A percentile compares a stretch with the other conserved stretches of the same genome.
Conservation (phyloP, 805 yeast species). For the Suhomyces sp. region DNA sequence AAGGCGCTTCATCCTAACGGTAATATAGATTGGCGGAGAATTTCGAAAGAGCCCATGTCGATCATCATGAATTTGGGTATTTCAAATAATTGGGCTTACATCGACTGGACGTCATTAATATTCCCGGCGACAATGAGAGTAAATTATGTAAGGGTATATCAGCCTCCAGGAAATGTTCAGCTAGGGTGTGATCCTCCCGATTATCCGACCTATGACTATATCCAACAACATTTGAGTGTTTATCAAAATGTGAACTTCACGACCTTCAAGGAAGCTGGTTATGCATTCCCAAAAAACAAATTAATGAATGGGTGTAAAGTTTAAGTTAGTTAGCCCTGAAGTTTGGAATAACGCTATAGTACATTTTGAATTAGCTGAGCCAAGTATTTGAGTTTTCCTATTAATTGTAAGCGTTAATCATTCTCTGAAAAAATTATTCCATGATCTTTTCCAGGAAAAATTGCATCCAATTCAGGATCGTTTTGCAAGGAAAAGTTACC, state of each 20-base stretch:
- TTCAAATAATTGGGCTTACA: conserved; percentile 40
- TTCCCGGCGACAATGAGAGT: conserved; percentile 79
- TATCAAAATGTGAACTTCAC: conserved; percentile 72
- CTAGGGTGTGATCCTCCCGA: conserved; percentile 85
- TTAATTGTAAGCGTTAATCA: no score
- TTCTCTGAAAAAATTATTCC: conserved; percentile 15
- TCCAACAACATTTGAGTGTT: conserved; percentile 64
- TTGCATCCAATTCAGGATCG: conserved; percentile 14
- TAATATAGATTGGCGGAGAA: conserved; percentile 77
- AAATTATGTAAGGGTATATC: conserved; percentile 91
- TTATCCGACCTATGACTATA: conserved; percentile 85
- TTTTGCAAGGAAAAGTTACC: conserved; percentile 44
- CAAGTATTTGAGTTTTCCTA: background rate
- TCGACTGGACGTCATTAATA: conserved; percentile 45
- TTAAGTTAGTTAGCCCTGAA: background rate
- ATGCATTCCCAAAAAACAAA: conserved; percentile 16
- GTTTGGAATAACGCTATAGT: no score
- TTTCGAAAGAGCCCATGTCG: conserved; percentile 77
- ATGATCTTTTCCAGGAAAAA: conserved; percentile 17
- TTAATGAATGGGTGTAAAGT: conserved; percentile 3
- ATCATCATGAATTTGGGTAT: conserved; percentile 40
- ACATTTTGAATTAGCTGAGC: background rate
- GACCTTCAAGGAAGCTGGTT: conserved; percentile 75
- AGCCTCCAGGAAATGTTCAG: conserved; percentile 61
- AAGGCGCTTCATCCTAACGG: conserved; percentile 87